These are phyloP conservation scores for Nematocida displodere DNA, from an alignment of 371 early-diverging fungal genomes.

Conservation along the genomic window DNA sequence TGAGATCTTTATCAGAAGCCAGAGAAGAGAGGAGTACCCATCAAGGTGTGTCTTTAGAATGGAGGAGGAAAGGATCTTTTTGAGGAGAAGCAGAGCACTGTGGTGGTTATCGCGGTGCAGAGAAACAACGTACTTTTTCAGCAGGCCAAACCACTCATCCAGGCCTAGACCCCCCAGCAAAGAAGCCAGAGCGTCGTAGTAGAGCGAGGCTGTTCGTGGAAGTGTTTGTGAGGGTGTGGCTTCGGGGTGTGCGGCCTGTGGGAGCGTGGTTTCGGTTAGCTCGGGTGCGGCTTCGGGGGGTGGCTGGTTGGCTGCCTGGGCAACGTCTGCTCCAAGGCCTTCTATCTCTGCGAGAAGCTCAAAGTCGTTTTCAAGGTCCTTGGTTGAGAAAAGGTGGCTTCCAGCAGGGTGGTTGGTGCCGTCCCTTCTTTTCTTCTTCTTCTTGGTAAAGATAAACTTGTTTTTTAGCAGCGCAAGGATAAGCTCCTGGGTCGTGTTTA, in stretches of 20 bases:
- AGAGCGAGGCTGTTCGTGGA: neutral
- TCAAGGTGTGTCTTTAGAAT: slow-evolving; percentile 48
- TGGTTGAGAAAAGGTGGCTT: slow-evolving; percentile 8
- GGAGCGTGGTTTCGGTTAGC: no score
- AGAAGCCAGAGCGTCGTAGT: slow-evolving; percentile 34
- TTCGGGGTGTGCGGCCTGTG: no score
- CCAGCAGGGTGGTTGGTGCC: neutral
- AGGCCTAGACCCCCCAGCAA: slow-evolving; percentile 18
- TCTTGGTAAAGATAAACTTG: slow-evolving; percentile 19
- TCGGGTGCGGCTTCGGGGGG: neutral
- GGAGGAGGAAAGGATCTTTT: slow-evolving; percentile 42
- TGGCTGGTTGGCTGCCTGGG: neutral
- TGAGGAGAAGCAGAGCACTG: slow-evolving; percentile 25
- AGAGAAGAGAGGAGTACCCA: slow-evolving; percentile 38
- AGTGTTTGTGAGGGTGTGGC: neutral
- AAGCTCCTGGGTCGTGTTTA: slow-evolving; percentile 28
- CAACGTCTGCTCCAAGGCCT: slow-evolving; percentile 33
- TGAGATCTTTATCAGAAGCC: slow-evolving; percentile 47
- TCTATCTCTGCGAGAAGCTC: slow-evolving; percentile 50
- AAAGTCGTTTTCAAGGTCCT: slow-evolving; percentile 53
- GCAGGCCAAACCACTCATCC: slow-evolving; percentile 12
- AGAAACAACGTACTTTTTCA: slow-evolving; percentile 22
- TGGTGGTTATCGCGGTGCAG: neutral
- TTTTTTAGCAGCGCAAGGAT: slow-evolving; percentile 22
- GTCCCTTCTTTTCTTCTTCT: slow-evolving; percentile 24